Percentiles rank a stretch among this genome's conserved stretches.
Evolutionary conservation across 805 yeast species (phyloP).

Genomic region (Suhomyces xylopsoci): DNA sequence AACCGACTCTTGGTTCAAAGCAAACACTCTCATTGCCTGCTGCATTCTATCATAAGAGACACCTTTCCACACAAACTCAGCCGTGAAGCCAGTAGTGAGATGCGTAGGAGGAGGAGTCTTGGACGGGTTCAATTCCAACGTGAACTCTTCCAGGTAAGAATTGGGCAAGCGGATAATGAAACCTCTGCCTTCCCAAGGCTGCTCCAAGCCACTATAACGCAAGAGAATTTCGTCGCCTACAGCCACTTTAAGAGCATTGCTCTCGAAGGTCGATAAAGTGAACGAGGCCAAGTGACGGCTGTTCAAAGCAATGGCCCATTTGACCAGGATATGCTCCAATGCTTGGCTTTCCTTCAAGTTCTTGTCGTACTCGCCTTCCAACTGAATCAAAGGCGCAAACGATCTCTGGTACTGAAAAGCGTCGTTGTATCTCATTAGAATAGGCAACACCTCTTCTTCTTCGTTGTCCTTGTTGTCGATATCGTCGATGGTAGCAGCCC

Average conservation of each 20-base stretch:
- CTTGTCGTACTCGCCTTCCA: constrained; percentile 80
- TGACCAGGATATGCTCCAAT: constrained; percentile 65
- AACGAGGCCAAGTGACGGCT: constrained; percentile 69
- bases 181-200: constrained; percentile 73
- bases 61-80: constrained; percentile 89
- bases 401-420: constrained; percentile 83
- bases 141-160: constrained; percentile 61
- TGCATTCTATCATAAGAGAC: constrained; percentile 83
- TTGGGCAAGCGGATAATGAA: constrained; percentile 70
- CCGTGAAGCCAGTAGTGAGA: constrained; percentile 64
- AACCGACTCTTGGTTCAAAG: constrained; percentile 63
- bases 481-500: constrained; percentile 69
- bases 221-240: constrained; percentile 82
- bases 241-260: constrained; percentile 62
- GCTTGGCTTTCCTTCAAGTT: constrained; percentile 74
- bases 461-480: constrained; percentile 47
- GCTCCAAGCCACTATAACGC: constrained; percentile 54
- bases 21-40: constrained; percentile 67
- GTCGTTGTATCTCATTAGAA: constrained; percentile 72
- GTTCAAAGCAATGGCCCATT: constrained; percentile 70
- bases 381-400: constrained; percentile 77
- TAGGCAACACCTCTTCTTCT: constrained; percentile 64
- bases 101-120: constrained; percentile 46
- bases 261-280: constrained; percentile 63
- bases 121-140: constrained; percentile 58